Percentiles rank a stretch among this genome's conserved stretches.
Evolutionary conservation across 768 basidiomycete species (phyloP).

Genomic region (Ramaria sp.): DNA sequence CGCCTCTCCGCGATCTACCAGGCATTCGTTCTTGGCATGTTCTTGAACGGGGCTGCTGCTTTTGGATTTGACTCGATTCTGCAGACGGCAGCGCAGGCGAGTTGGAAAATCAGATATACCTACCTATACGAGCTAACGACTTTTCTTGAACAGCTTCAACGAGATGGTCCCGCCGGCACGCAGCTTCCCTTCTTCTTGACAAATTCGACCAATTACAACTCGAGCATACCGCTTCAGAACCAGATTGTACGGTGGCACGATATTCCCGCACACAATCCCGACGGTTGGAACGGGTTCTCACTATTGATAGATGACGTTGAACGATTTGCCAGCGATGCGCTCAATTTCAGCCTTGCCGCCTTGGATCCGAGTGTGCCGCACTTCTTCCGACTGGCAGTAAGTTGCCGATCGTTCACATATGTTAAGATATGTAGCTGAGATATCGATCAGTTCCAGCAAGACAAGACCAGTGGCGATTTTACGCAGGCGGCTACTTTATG

Average conservation of each 20-base stretch:
- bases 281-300: constrained; percentile 64
- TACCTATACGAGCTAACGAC: not conserved
- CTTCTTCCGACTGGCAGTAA: constrained; percentile 72
- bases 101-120: constrained; percentile 15
- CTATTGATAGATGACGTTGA: constrained; percentile 84
- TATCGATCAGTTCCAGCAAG: constrained; percentile 16
- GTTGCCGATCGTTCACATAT: constrained; percentile 19
- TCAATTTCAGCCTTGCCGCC: constrained; percentile 60
- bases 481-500: constrained; percentile 67
- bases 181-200: constrained; percentile 63
- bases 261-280: constrained; percentile 24
- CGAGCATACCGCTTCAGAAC: constrained; percentile 38
- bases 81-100: constrained; percentile 60
- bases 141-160: constrained; percentile 39
- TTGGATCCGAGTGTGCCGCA: constrained; percentile 53
- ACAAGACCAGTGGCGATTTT: constrained; percentile 48
- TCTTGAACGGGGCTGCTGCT: constrained; percentile 67
- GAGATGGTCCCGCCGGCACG: constrained; percentile 62
- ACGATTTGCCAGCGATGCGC: constrained; percentile 54
- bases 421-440: not conserved
- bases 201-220: constrained; percentile 57
- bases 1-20: constrained; percentile 71
- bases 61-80: constrained; percentile 75
- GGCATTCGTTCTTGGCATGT: constrained; percentile 73
- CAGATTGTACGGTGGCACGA: constrained; percentile 49